Conservation (phyloP, 2,329 filamentous ascomycete genomes). For the Fusarium nematophilum region DNA sequence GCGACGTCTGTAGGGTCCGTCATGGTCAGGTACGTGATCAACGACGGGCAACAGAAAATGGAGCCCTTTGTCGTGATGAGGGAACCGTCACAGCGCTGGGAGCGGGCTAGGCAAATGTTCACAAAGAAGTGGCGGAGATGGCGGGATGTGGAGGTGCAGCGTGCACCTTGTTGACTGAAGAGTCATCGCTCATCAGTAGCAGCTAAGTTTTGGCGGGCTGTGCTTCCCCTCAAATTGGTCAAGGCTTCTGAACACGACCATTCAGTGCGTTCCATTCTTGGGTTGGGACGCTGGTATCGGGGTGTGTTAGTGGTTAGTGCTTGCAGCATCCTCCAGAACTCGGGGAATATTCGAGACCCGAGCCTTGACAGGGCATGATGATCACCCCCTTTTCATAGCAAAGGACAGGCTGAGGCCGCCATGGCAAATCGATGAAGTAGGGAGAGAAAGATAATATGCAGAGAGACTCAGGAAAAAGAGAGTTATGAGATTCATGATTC, state of each 20-base stretch:
- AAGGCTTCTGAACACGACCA: slow-evolving; percentile 24
- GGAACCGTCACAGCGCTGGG: slow-evolving; percentile 22
- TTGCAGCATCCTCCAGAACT: slow-evolving; percentile 8
- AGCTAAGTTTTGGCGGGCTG: slow-evolving; percentile 33
- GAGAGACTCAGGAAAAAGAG: background rate
- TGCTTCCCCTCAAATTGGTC: slow-evolving; percentile 26
- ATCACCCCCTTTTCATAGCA: background rate
- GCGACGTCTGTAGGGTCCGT: background rate
- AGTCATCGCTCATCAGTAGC: slow-evolving; percentile 41
- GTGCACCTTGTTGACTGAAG: slow-evolving; percentile 33
- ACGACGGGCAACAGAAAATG: slow-evolving; percentile 14
- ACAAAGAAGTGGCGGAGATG: slow-evolving; percentile 37
- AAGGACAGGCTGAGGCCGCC: background rate
- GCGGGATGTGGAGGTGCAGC: slow-evolving; percentile 32
- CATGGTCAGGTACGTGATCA: slow-evolving; percentile 10
- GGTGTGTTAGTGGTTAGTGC: slow-evolving; percentile 7
- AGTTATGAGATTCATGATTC: no score
- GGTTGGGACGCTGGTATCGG: slow-evolving; percentile 4
- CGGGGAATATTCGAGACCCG: no score
- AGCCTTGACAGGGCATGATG: no score
- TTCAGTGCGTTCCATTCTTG: slow-evolving; percentile 11
- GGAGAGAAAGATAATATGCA: slow-evolving; percentile 18
- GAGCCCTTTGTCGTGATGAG: slow-evolving; percentile 7
- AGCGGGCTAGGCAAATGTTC: slow-evolving; percentile 22
- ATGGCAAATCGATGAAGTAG: slow-evolving; percentile 4